Evolutionary conservation across 371 early-diverging fungal genomes (phyloP), one percentile per base, ranked within the genome.

Genomic region (Entomophthora muscae): DNA sequence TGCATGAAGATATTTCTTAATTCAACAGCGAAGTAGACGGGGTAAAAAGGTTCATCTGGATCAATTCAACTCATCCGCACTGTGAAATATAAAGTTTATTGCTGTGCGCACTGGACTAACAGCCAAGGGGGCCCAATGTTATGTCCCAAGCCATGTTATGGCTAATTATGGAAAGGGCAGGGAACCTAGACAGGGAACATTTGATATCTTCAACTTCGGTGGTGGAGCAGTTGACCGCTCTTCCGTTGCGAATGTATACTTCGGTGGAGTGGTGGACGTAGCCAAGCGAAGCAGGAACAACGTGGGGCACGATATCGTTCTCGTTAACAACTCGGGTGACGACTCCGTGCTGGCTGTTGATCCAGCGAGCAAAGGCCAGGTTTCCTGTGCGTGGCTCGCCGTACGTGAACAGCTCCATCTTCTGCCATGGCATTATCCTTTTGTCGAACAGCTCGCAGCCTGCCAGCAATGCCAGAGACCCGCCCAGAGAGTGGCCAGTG

Each of bases 401-500:
- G n/a, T n/a, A n/a, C 13, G 66, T 66, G 33, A 63, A 63, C 17
- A 58, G 51, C 13, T 61, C 42, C 17, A 66, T 42, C 13, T 57
- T 26, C 21, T 3, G 32, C 17, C 33, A 59, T 17, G 7, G 32
- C 7, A 59, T 2, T 21, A 7, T 13, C 7, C n/a, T 17, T 3
- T 59, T 7, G 2, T 59, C 23, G 7, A 7, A 17, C 5, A 59
- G n/a, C 7, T 59, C 13, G 26, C 10, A 17, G 2, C 33, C 33
- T n/a, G 32, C 32, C 2, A 59, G 33, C 21, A 13, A 23, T 2
- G 32, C 59, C 2, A 59, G 3, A 23, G 59, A 31, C 17, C 66
- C 66, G 24, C 66, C 66, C 30, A 66, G 55, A 32, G 53, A 52
- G 32, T 66, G 66, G 21, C 66, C 66, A 53, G 64, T 64, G 17